phyloP scores from a whole-genome alignment of 1,284 basidiomycete species.

The Rhodotorula sp. region DNA sequence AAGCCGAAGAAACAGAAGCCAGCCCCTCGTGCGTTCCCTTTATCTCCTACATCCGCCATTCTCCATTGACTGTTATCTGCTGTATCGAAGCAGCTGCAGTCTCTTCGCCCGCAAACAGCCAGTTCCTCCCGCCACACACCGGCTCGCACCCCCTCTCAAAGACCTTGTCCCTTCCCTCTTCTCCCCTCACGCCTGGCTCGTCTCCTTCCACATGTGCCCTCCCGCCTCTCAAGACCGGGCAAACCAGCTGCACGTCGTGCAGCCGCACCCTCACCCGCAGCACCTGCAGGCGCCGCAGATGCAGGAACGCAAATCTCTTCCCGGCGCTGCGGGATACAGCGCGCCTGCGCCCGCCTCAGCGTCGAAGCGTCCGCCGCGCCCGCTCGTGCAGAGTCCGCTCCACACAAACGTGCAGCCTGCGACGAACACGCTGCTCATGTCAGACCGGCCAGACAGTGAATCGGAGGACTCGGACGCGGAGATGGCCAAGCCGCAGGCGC shows the following conservation, averaged over 20 bases:
- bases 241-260: neutral
- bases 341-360: neutral
- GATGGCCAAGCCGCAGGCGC: neutral
- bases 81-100: neutral
- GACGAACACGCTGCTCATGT: neutral
- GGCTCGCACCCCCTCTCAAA: constrained; percentile 39
- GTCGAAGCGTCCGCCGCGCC: constrained; percentile 7
- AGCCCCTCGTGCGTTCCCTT: constrained; percentile 6
- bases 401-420: neutral
- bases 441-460: constrained; percentile 32
- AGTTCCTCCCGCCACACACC: constrained; percentile 18
- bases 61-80: rapidly evolving
- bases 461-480: constrained; percentile 28
- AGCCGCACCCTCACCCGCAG: neutral
- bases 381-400: constrained; percentile 3
- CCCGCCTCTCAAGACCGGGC: no score
- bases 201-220: neutral
- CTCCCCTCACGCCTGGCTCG: constrained; percentile 8
- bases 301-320: constrained; percentile 14
- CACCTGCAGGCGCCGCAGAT: neutral
- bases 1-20: constrained; percentile 38
- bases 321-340: neutral
- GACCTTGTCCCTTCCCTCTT: constrained; percentile 36
- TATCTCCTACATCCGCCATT: no score
- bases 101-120: neutral